Conservation (phyloP, 495 filamentous ascomycete genomes). For the Neurospora sp. region DNA sequence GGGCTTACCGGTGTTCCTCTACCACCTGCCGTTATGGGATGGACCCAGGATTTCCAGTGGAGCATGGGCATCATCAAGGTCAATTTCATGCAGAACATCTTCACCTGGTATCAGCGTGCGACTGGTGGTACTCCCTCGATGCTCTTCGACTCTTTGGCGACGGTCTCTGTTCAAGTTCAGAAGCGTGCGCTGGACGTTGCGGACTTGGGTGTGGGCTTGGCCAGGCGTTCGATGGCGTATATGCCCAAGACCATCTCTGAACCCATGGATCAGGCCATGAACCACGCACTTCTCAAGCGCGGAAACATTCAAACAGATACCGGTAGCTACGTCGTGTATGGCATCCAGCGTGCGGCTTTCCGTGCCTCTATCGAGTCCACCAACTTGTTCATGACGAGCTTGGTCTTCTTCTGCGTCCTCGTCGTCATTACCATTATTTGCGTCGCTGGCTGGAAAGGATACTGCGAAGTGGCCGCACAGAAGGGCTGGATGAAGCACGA, state of each 20-base stretch:
- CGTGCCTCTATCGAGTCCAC: slow-evolving; percentile 75
- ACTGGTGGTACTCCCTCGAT: slow-evolving; percentile 85
- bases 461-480: slow-evolving; percentile 64
- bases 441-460: slow-evolving; percentile 72
- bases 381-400: slow-evolving; percentile 89
- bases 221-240: slow-evolving; percentile 40
- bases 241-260: slow-evolving; percentile 42
- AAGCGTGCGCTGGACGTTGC: slow-evolving; percentile 49
- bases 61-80: slow-evolving; percentile 93
- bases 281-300: slow-evolving; percentile 30
- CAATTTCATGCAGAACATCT: slow-evolving; percentile 76
- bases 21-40: slow-evolving; percentile 82
- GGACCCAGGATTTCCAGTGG: slow-evolving; percentile 99
- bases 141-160: slow-evolving; percentile 61
- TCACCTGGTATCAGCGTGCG: slow-evolving; percentile 93
- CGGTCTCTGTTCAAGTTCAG: slow-evolving; percentile 75
- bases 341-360: slow-evolving; percentile 89
- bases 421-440: slow-evolving; percentile 59
- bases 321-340: slow-evolving; percentile 61
- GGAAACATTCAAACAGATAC: slow-evolving; percentile 38
- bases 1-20: slow-evolving; percentile 74
- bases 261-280: slow-evolving; percentile 13
- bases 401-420: slow-evolving; percentile 77
- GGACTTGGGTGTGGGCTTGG: slow-evolving; percentile 26
- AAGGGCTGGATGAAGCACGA: slow-evolving; percentile 73